These are phyloP conservation scores for Dissophora ornata DNA, from an alignment of 192 early-diverging fungal species.

Conservation along the genomic window DNA sequence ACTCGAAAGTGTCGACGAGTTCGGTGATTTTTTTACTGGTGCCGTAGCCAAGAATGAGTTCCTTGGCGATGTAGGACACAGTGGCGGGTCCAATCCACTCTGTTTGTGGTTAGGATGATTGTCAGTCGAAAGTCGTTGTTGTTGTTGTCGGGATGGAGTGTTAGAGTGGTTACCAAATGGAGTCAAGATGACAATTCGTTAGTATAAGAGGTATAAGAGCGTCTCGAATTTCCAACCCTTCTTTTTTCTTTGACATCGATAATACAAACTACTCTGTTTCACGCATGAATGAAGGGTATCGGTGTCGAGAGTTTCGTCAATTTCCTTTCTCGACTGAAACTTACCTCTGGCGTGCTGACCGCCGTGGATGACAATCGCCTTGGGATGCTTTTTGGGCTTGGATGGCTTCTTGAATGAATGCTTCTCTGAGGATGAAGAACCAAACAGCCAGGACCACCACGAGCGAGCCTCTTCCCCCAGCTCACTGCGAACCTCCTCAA, in stretches of 20 bases:
- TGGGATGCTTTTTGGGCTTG: constrained; percentile 38
- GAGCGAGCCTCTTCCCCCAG: constrained; percentile 16
- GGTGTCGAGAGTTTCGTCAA: too few species aligned
- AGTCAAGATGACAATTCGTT: too few species aligned
- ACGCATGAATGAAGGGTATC: too few species aligned
- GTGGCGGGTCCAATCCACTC: constrained; percentile 66
- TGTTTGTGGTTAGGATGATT: neutral
- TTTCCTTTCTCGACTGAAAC: too few species aligned
- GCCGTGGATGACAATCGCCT: constrained; percentile 59
- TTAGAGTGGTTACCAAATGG: neutral
- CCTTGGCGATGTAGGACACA: constrained; percentile 65
- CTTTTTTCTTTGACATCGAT: too few species aligned
- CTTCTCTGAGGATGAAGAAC: neutral
- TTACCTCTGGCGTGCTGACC: constrained; percentile 60
- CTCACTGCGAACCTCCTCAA: constrained; percentile 8
- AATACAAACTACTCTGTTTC: too few species aligned
- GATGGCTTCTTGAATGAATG: constrained; percentile 10
- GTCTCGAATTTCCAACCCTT: too few species aligned
- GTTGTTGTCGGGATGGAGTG: too few species aligned
- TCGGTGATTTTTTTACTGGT: constrained; percentile 58
- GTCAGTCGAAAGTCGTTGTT: neutral
- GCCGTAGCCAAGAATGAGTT: constrained; percentile 60
- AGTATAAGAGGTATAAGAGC: too few species aligned
- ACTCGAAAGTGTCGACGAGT: constrained; percentile 62
- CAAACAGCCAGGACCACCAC: constrained; percentile 49